Evolutionary conservation across 441 rosid species (phyloP), one percentile per base, ranked within the genome.

Genomic region (Geranium incanum): DNA sequence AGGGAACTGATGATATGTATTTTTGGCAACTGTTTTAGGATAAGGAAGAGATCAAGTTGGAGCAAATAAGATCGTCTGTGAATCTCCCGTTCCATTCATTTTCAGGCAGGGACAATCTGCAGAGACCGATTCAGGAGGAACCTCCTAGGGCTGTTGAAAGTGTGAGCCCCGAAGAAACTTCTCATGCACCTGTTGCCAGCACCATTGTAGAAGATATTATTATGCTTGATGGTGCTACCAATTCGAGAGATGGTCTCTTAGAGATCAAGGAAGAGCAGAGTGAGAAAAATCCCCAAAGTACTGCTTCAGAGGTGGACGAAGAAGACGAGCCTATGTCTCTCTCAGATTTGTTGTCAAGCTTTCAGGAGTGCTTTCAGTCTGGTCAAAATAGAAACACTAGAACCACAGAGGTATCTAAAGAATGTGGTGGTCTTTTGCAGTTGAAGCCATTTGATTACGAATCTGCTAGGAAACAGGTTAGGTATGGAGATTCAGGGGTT

Each of bases 401-500:
- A 70, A 71, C 69, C 57, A 70, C 41, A 11, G 55, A 77, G 66
- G 80, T 70, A 71, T 63, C 83, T 11, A 36, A 68, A 66, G 87
- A 82, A 60, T 68, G 70, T 23, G 66, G 78, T 2, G 81, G 84
- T 9, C 73, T 82, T 48, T 2, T 79, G 76, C 80, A 80, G 75
- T 33, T 90, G 78, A 85, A 90, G 77, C 94, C 99, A 1, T 90
- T 89, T 74, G 92, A 94, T 78, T 85, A 88, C 59, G 89, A 83
- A 72, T 88, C 94, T 36, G 92, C 97, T 6, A 83, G 83, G 78
- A 74, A 76, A 41, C 77, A 82, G 65, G 73, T 77, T 19, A 70
- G 41, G 36, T 80, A 78, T 67, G 86, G 85, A 75, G 81, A 69
- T 67, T 64, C 12, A 5, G 65, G 71, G 55, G 33, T 38, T 50